Base-by-base conservation (phyloP, 768 basidiomycete genomes). In the Tulasnella sp. region DNA sequence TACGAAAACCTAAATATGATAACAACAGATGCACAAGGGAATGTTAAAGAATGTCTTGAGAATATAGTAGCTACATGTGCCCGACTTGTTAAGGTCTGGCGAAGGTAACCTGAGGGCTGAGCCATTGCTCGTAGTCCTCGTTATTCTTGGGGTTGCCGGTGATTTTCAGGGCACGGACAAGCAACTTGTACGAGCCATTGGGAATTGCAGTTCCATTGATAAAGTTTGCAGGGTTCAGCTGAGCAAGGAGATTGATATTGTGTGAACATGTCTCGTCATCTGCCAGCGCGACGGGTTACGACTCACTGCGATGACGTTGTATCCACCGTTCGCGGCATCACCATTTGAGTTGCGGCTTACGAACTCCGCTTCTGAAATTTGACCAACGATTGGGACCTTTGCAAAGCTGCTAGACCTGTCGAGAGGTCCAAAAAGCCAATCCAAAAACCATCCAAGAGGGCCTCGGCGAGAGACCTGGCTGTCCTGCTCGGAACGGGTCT, bases 101-200 rank as follows among this genome's bases (percentile, higher is more conserved):
- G 58, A 81, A 58, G 37, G 85, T 84, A 75, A 87, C 79, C 18
- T 85, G 80, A 1, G 86, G 86, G 73, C 84, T 85, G 80, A 87
- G 77, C 85, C 87, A 89, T 41, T 86, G 84, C 84, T 89, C 89
- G 82, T 87, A 90, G 84, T 89, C 88, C 31, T 83, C 84, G 81
- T 88, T 85, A 22, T 86, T 85, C 16, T 82, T 84, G 6, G 85
- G 83, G 79, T 89, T 84, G 2, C 89, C 89, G n/a, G 86, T 87
- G 54, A 89, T 86, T 81, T 87, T 87, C 76, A 89, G 83, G 34
- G 86, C 78, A 41, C 54, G 78, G 8, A 73, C 40, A n/a, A 80
- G 72, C 41, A 80, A 41, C 28, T 69, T 44, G 41, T 80, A 80
- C 18, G 78, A 80, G 64, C 78, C 78, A 75, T 74, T 72, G 31